Base-by-base conservation (phyloP, 1,284 basidiomycete genomes). In the Cutaneotrichosporon sp. region DNA sequence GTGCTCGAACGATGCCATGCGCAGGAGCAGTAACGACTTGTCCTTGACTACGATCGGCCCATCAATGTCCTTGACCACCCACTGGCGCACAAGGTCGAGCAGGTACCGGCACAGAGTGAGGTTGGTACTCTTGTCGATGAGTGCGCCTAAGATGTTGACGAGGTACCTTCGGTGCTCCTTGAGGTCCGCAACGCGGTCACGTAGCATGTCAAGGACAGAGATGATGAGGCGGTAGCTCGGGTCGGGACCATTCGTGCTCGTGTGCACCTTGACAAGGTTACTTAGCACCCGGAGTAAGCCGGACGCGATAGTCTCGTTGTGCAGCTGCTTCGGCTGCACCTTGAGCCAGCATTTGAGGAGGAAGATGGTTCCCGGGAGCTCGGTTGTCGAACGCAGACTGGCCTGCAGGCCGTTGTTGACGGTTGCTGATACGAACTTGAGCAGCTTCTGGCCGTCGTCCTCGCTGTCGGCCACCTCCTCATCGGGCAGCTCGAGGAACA, bases 111-210 rank as follows among this genome's bases (percentile, higher is more conserved):
- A 95, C 1, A 99, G 85, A 16, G 86, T 82, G 14, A 85, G 75
- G 72, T 89, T 96, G 72, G 90, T 89, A n/a, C 94, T 97, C 78
- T 95, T 93, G 73, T 98, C 96, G 50, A 95, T 89, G 38, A 99
- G 84, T 57, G 89, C 87, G 21, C 89, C 87, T 60, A 97, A 85
- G 4, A 83, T 82, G 60, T 80, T 88, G 58, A 96, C 83, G 65
- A 97, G 85, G 82, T 87, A 88, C n/a, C 83, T 78, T 10, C 85
- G 79, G 64, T 85, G 83, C 65, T 86, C 85, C 55, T 82, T 81
- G 42, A 86, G 77, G 64, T 83, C 81, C 40, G 80, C 79, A n/a
- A 85, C 81, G 21, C 85, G 80, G 61, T 78, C 76, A 30, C 83
- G 82, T 34, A 85, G 76, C 49, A 86, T 76, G 66, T 84, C 81